phyloP scores from a whole-genome alignment of 805 yeast genomes.

The Nakazawaea anatomiae region DNA sequence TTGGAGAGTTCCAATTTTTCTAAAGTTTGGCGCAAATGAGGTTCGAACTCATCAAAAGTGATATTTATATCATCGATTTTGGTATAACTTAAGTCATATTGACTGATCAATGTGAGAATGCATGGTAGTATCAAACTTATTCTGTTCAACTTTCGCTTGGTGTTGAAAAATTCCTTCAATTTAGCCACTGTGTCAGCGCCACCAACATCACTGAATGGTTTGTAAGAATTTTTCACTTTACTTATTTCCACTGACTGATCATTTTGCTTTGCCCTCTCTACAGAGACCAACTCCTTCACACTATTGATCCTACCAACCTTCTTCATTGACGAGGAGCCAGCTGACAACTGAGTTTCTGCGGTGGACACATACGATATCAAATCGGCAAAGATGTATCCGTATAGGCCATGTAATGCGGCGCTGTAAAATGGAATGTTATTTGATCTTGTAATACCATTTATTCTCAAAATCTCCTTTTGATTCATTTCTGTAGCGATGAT shows the following conservation, averaged over 20 bases:
- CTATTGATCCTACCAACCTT: constrained; percentile 41
- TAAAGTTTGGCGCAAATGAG: constrained; percentile 23
- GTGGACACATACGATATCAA: constrained; percentile 56
- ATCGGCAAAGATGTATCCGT: constrained; percentile 78
- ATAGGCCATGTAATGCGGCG: constrained; percentile 70
- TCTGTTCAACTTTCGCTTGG: constrained; percentile 35
- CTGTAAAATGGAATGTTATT: constrained; percentile 61
- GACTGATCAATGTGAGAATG: constrained; percentile 52
- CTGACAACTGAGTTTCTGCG: constrained; percentile 41
- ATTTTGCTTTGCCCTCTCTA: constrained; percentile 29
- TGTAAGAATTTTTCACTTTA: constrained; percentile 30
- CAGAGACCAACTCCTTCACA: constrained; percentile 36
- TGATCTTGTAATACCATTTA: constrained; percentile 55
- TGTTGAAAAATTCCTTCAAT: constrained; percentile 17
- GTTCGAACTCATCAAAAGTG: constrained; percentile 22
- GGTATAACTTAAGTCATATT: constrained; percentile 16
- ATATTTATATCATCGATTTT: constrained; percentile 20
- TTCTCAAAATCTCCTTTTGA: constrained; percentile 29
- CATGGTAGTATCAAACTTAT: constrained; percentile 55
- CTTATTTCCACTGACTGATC: constrained; percentile 30
- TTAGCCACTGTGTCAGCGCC: constrained; percentile 30
- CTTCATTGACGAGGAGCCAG: constrained; percentile 34
- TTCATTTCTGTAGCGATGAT: constrained; percentile 69
- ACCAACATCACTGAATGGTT: constrained; percentile 30
- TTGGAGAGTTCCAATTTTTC: constrained; percentile 38